These are phyloP conservation scores for Chrysoporthe cubensis DNA, from an alignment of 2,329 filamentous ascomycete species.

Conservation along the genomic window DNA sequence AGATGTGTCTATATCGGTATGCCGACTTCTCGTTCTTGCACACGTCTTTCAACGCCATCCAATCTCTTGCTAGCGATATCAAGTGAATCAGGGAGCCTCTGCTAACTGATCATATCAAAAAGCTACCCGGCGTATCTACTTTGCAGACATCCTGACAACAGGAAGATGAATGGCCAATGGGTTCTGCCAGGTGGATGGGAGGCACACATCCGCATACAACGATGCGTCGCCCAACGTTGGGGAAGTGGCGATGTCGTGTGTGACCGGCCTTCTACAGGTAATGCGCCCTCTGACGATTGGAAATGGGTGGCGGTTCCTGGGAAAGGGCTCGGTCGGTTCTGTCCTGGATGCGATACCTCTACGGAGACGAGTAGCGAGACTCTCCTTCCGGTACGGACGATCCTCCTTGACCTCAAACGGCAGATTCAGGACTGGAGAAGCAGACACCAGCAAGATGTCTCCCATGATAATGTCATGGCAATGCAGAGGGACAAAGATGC, in stretches of 20 bases:
- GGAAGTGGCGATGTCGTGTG: neutral
- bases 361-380: neutral
- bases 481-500: neutral
- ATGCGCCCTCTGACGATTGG: neutral
- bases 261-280: neutral
- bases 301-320: neutral
- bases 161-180: neutral
- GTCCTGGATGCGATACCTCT: neutral
- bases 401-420: neutral
- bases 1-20: neutral
- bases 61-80: neutral
- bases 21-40: neutral
- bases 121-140: neutral
- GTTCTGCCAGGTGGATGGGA: conserved; percentile 6
- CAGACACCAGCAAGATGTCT: neutral
- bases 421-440: neutral
- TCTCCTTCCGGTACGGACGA: neutral
- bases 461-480: neutral
- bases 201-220: neutral
- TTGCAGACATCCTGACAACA: conserved; percentile 11
- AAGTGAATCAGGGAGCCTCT: neutral
- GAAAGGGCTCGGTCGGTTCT: conserved; percentile 4
- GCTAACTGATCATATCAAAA: neutral
- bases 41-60: too few species aligned
- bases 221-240: neutral